Percentiles rank a stretch among this genome's conserved stretches.
Evolutionary conservation across 495 filamentous ascomycete species (phyloP).

Genomic region (Lasiosphaeris hirsuta): DNA sequence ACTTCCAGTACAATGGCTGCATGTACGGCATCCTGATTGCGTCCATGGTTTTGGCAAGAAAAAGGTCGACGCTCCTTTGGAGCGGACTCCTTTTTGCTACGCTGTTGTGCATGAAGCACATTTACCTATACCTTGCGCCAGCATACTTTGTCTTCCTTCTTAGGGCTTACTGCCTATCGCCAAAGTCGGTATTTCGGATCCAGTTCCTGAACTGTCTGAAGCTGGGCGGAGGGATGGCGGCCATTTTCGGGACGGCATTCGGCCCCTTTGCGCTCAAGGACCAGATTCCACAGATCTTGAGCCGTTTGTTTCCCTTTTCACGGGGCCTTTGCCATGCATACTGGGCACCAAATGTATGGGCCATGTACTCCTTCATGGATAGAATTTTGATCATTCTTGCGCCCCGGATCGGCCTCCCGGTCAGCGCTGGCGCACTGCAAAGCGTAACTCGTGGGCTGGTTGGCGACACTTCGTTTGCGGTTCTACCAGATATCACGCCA

Average conservation of each 20-base stretch:
- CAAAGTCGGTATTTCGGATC: constrained; percentile 70
- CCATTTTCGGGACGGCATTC: constrained; percentile 79
- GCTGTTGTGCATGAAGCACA: constrained; percentile 92
- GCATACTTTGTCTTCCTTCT: constrained; percentile 93
- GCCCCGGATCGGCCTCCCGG: constrained; percentile 67
- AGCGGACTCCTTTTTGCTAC: constrained; percentile 81
- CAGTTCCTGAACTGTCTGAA: constrained; percentile 76
- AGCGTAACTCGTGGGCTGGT: constrained; percentile 92
- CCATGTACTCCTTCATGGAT: constrained; percentile 90
- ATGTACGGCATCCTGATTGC: constrained; percentile 86
- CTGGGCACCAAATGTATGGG: constrained; percentile 98
- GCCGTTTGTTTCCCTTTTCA: constrained; percentile 89
- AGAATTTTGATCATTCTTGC: constrained; percentile 79
- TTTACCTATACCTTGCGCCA: constrained; percentile 94
- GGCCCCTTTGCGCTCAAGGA: constrained; percentile 82
- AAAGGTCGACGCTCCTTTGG: constrained; percentile 68
- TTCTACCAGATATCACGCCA: constrained; percentile 82
- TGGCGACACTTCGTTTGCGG: constrained; percentile 92
- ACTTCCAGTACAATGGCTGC: constrained; percentile 99
- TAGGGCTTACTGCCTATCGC: constrained; percentile 81
- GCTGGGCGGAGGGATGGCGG: constrained; percentile 67
- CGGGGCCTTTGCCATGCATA: constrained; percentile 94
- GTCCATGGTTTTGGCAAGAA: constrained; percentile 77
- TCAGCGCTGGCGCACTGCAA: constrained; percentile 70
- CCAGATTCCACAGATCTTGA: constrained; percentile 83